Evolutionary conservation across 2,329 filamentous ascomycete genomes (phyloP).

Genomic region (Trichoderma aggressivum): DNA sequence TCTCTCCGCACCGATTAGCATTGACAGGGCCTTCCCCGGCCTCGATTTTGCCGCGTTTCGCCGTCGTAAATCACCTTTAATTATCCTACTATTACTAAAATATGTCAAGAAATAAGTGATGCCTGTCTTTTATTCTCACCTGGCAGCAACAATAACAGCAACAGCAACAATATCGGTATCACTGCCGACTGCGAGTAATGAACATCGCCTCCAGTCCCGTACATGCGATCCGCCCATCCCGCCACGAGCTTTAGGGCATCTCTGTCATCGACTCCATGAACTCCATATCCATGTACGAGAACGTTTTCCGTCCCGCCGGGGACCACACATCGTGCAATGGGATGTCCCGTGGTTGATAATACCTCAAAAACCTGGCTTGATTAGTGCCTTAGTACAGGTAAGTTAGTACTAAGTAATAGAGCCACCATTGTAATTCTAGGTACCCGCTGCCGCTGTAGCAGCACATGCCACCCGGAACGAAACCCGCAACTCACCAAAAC

Average conservation of each 20-base stretch:
- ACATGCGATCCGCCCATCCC: neutral
- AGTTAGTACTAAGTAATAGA: neutral
- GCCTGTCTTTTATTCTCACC: neutral
- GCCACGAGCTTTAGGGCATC: neutral
- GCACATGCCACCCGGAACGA: neutral
- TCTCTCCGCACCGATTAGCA: constrained; percentile 16
- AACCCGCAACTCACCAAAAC: neutral
- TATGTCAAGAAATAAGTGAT: no score
- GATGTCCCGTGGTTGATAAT: neutral
- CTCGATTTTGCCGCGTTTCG: neutral
- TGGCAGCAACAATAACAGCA: neutral
- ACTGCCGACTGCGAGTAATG: neutral
- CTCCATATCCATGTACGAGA: neutral
- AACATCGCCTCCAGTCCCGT: neutral
- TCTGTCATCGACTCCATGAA: neutral
- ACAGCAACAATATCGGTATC: neutral
- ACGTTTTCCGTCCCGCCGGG: neutral
- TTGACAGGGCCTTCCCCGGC: constrained; percentile 7
- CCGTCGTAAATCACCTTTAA: neutral
- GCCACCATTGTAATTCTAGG: neutral
- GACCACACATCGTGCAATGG: neutral
- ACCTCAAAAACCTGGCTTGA: neutral
- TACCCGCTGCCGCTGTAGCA: neutral
- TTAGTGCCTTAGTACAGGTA: no score
- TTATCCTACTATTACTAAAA: neutral